Conservation (phyloP, 2,329 filamentous ascomycete genomes). For the Ophiostoma australiae region DNA sequence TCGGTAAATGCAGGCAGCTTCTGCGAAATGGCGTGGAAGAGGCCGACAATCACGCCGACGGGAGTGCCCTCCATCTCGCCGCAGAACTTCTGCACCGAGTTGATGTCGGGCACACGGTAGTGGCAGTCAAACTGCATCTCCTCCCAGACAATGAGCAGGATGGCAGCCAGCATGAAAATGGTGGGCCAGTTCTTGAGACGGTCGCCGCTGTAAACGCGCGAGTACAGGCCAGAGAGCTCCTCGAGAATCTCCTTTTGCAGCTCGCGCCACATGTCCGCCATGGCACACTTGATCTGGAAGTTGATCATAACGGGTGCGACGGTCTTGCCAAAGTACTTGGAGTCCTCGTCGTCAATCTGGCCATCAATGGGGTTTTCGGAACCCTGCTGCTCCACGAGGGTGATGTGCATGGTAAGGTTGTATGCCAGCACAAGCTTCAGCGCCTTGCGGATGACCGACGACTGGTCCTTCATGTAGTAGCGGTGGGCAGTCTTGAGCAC, state of each 20-base stretch:
- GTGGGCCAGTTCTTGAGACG: slow-evolving; percentile 99
- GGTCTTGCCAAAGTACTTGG: slow-evolving; percentile 83
- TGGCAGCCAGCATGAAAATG: slow-evolving; percentile 94
- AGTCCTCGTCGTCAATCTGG: slow-evolving; percentile 78
- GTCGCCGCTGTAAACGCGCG: slow-evolving; percentile 95
- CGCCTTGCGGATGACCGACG: slow-evolving; percentile 87
- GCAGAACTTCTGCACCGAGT: slow-evolving; percentile 89
- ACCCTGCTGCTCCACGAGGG: slow-evolving; percentile 84
- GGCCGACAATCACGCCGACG: slow-evolving; percentile 89
- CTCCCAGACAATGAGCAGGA: slow-evolving; percentile 92
- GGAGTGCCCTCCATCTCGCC: slow-evolving; percentile 93
- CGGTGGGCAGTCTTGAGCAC: slow-evolving; percentile 94
- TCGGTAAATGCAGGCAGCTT: slow-evolving; percentile 89
- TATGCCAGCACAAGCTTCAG: slow-evolving; percentile 93
- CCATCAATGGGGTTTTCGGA: slow-evolving; percentile 73
- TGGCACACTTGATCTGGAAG: slow-evolving; percentile 96
- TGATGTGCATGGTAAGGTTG: slow-evolving; percentile 91
- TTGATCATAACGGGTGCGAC: slow-evolving; percentile 98
- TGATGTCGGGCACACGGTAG: slow-evolving; percentile 82
- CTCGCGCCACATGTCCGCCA: slow-evolving; percentile 97
- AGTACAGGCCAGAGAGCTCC: slow-evolving; percentile 87
- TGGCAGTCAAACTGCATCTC: slow-evolving; percentile 99
- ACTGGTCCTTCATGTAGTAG: slow-evolving; percentile 83
- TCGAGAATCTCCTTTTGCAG: slow-evolving; percentile 93
- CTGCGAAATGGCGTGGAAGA: slow-evolving; percentile 97